phyloP scores from a whole-genome alignment of 2,329 filamentous ascomycete species.

The Fusarium tricinctum region DNA sequence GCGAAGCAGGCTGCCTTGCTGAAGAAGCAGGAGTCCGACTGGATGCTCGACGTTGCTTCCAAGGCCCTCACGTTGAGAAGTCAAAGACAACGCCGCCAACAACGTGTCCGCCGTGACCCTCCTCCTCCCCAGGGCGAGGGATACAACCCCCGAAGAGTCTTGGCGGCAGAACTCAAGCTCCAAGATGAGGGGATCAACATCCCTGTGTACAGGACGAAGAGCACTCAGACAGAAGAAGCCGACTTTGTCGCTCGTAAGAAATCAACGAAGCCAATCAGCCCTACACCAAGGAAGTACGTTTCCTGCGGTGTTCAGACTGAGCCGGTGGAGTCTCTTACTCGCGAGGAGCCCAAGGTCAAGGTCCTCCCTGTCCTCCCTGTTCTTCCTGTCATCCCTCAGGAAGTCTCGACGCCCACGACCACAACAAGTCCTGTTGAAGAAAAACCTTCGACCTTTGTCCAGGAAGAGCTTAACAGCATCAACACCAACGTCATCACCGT shows the following conservation, averaged over 20 bases:
- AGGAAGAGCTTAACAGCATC: not conserved
- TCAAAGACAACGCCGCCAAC: not conserved
- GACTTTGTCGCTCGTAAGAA: not conserved
- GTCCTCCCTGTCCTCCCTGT: no score
- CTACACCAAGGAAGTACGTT: not conserved
- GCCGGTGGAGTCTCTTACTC: not conserved
- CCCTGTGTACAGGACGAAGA: not conserved
- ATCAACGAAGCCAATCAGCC: not conserved
- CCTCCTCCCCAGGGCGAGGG: not conserved
- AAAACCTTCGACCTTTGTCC: no score
- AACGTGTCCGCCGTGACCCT: not conserved
- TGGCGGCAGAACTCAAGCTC: not conserved
- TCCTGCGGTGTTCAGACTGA: constrained; percentile 15
- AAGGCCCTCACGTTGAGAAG: not conserved
- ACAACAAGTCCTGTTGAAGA: no score
- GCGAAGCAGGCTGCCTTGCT: not conserved
- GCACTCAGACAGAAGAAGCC: constrained; percentile 21
- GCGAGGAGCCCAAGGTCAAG: not conserved
- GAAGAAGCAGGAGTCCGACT: not conserved
- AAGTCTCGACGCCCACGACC: not conserved
- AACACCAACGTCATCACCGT: no score
- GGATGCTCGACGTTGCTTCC: not conserved
- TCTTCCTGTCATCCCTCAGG: not conserved
- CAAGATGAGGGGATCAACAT: not conserved
- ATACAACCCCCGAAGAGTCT: not conserved